phyloP scores from a whole-genome alignment of 345 rosid genomes.

The Tarenaya hassleriana region DNA sequence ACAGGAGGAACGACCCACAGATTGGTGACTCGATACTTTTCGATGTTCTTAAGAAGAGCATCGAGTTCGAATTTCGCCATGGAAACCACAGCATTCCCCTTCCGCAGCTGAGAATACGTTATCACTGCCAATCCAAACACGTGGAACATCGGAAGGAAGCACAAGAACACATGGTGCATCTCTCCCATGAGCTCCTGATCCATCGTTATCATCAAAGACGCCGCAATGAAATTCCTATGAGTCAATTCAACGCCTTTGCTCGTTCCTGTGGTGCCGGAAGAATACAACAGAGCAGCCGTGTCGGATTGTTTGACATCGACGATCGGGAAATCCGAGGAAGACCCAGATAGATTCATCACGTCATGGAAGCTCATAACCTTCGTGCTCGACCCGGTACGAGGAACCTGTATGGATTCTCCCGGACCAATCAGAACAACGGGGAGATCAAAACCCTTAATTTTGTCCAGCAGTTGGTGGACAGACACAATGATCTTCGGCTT shows the following conservation, averaged over 20 bases:
- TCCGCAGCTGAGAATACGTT: conserved; percentile 46
- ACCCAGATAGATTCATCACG: conserved; percentile 42
- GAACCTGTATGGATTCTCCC: conserved; percentile 18
- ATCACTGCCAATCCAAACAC: conserved; percentile 66
- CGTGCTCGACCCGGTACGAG: conserved; percentile 16
- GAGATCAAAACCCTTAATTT: conserved; percentile 48
- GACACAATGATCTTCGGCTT: conserved; percentile 62
- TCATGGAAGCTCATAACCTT: conserved; percentile 36
- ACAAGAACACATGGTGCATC: conserved; percentile 41
- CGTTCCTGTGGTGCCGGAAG: conserved; percentile 81
- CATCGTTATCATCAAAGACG: conserved; percentile 47
- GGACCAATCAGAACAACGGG: conserved; percentile 56
- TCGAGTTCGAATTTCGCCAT: conserved; percentile 68
- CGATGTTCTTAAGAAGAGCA: conserved; percentile 39
- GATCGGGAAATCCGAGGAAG: conserved; percentile 37
- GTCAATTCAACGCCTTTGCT: conserved; percentile 87
- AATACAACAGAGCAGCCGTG: conserved; percentile 60
- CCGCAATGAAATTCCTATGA: conserved; percentile 72
- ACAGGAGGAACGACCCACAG: conserved; percentile 89
- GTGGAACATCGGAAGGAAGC: conserved; percentile 87
- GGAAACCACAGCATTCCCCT: conserved; percentile 52
- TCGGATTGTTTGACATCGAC: conserved; percentile 51
- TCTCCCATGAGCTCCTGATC: conserved; percentile 48
- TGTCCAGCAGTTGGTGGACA: conserved; percentile 52
- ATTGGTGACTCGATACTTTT: conserved; percentile 58